Evolutionary conservation across 1,284 basidiomycete species (phyloP).

Genomic region (Salmacisia buchloeana): DNA sequence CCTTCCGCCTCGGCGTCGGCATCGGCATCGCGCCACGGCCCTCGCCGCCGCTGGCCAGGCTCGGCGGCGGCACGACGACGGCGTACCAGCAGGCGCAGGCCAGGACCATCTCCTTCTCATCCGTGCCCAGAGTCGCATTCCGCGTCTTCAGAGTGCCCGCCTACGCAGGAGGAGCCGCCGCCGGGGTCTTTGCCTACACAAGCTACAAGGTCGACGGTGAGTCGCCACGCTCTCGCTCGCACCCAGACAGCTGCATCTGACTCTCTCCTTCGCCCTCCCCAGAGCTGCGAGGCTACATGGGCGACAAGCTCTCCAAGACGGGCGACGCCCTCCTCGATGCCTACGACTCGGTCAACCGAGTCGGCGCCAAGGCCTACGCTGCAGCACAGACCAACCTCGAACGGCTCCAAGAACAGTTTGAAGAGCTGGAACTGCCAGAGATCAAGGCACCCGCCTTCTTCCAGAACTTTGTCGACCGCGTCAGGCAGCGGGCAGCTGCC

Average conservation of each 20-base stretch:
- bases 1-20: no score
- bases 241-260: no score
- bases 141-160: slow-evolving; percentile 37
- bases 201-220: slow-evolving; percentile 45
- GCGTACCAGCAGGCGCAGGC: no score
- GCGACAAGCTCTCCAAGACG: slow-evolving; percentile 18
- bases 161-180: slow-evolving; percentile 37
- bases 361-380: slow-evolving; percentile 28
- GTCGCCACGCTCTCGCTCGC: slow-evolving; percentile 9
- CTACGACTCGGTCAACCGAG: slow-evolving; percentile 27
- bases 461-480: slow-evolving; percentile 20
- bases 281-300: slow-evolving; percentile 31
- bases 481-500: slow-evolving; percentile 3
- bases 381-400: slow-evolving; percentile 24
- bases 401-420: slow-evolving; percentile 22
- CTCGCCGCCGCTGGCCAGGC: no score
- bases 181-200: slow-evolving; percentile 43
- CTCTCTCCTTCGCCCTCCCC: neutral
- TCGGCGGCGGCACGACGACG: no score
- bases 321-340: slow-evolving; percentile 26
- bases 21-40: no score
- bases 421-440: slow-evolving; percentile 25
- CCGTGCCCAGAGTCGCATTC: slow-evolving; percentile 40
- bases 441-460: slow-evolving; percentile 26
- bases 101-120: slow-evolving; percentile 37